Evolutionary conservation across 352 stramenopile genomes (phyloP), one percentile per base, ranked within the genome.

Genomic region (Pythium guiyangense): DNA sequence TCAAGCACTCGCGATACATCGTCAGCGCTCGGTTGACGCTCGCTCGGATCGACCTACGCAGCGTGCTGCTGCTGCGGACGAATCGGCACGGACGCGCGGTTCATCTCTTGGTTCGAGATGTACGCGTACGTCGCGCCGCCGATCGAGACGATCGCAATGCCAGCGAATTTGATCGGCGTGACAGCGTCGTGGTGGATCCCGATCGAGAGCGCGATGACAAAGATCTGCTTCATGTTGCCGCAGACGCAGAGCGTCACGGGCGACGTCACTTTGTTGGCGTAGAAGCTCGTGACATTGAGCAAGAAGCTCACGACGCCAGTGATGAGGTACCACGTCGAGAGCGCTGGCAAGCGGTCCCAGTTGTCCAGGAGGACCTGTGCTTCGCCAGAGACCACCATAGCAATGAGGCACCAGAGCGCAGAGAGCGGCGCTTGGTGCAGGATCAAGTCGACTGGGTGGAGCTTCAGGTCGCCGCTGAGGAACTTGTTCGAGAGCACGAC

Each of bases 211-310:
- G 77, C 69, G 62, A 91, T 91, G 52, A 93, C 84, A 27, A 88
- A 71, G 51, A 95, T 87, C 79, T 98, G 93, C 73, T 99, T 98
- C 57, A 97, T 84, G 74, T 98, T 97, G 54, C 84, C 90, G 53
- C 91, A 93, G 43, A 98, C 96, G 54, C 81, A 96, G 17, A 98
- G 68, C 57, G 92, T 98, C 54, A 98, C 74, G n/a, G 94, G 84
- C 25, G 88, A 97, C 34, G 94, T 98, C 35, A 97, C 76, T 57
- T 97, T 97, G 73, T 98, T 98, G 43, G 94, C 89, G 66, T 96
- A 92, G 59, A 98, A 95, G 59, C 88, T 97, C 50, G 77, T 96
- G 59, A 98, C 81, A 66, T 98, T 98, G 29, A 98, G 83, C 56
- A 96, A 76, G 62, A 98, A 98, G 48, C 84, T 96, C 40, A 94